Percentiles rank a stretch among this genome's conserved stretches.
phyloP scores from a whole-genome alignment of 2,329 filamentous ascomycete species.

The Nigrospora oryzae region DNA sequence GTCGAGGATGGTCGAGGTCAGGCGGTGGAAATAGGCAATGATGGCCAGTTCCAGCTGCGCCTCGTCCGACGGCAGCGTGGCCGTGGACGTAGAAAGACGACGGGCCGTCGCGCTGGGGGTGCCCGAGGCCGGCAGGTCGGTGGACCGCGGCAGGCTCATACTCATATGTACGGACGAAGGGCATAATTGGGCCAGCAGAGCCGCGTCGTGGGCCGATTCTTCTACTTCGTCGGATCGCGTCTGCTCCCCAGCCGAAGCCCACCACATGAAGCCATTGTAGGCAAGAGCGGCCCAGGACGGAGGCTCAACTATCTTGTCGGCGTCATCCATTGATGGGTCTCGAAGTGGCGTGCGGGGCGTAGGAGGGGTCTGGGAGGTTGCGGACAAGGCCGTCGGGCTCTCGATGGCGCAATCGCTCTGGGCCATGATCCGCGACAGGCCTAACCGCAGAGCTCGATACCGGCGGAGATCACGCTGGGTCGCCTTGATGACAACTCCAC shows the following conservation, averaged over 20 bases:
- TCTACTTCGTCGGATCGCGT: conserved; percentile 52
- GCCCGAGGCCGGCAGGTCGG: conserved; percentile 33
- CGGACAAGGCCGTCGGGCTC: conserved; percentile 10
- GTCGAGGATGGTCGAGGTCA: conserved; percentile 58
- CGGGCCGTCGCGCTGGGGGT: conserved; percentile 36
- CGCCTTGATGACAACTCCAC: conserved; percentile 63
- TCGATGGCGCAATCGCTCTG: neutral
- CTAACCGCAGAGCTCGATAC: conserved; percentile 60
- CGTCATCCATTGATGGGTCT: conserved; percentile 33
- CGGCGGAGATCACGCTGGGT: conserved; percentile 85
- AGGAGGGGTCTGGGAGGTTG: conserved; percentile 10
- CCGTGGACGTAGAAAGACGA: conserved; percentile 16
- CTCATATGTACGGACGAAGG: conserved; percentile 7
- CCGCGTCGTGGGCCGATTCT: conserved; percentile 44
- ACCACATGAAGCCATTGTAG: conserved; percentile 83
- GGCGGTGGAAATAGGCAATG: conserved; percentile 73
- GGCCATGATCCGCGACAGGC: conserved; percentile 41
- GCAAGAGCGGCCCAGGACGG: conserved; percentile 65
- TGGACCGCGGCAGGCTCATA: conserved; percentile 20
- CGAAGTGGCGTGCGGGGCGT: conserved; percentile 16
- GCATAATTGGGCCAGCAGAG: conserved; percentile 45
- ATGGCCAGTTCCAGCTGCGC: conserved; percentile 58
- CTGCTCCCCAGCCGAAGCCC: conserved; percentile 75
- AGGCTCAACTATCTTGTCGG: conserved; percentile 52
- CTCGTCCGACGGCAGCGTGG: conserved; percentile 22